Evolutionary conservation across 352 stramenopile genomes (phyloP).

Genomic region (Phytophthora citrophthora): DNA sequence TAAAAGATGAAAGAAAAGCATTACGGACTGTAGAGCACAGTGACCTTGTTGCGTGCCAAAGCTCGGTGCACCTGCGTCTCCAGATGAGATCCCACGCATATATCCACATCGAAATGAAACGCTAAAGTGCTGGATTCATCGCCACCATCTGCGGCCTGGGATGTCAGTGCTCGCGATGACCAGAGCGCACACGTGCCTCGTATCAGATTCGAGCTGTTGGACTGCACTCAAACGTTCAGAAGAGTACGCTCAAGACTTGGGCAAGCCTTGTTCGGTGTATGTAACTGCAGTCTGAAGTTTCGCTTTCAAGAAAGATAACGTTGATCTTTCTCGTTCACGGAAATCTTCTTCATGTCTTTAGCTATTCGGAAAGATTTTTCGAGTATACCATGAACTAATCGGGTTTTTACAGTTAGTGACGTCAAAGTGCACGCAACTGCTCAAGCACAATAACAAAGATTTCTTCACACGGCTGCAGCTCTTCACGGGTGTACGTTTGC

Average conservation of each 20-base stretch:
- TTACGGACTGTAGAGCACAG: no score
- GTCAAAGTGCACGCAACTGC: constrained; percentile 54
- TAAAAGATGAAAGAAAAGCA: no score
- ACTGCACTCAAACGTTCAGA: constrained; percentile 13
- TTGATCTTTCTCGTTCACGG: no score
- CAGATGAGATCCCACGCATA: neutral
- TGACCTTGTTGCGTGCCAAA: neutral
- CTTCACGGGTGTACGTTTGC: constrained; percentile 59
- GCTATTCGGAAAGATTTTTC: neutral
- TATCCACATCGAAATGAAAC: constrained; percentile 9
- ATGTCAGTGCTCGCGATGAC: constrained; percentile 13
- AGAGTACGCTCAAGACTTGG: constrained; percentile 7
- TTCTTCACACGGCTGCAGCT: constrained; percentile 51
- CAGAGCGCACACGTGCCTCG: constrained; percentile 15
- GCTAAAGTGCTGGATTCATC: constrained; percentile 10
- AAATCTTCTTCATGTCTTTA: no score
- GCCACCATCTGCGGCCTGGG: constrained; percentile 16
- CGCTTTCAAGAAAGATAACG: no score
- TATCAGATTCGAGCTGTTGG: constrained; percentile 22
- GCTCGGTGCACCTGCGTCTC: constrained; percentile 12
- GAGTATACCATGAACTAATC: no score
- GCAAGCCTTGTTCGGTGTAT: neutral
- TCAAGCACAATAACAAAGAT: constrained; percentile 49
- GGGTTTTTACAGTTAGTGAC: neutral
- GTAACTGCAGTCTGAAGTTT: no score